These are phyloP conservation scores for Cryptococcus jaspeensis DNA, from an alignment of 1,284 basidiomycete species.

Conservation along the genomic window DNA sequence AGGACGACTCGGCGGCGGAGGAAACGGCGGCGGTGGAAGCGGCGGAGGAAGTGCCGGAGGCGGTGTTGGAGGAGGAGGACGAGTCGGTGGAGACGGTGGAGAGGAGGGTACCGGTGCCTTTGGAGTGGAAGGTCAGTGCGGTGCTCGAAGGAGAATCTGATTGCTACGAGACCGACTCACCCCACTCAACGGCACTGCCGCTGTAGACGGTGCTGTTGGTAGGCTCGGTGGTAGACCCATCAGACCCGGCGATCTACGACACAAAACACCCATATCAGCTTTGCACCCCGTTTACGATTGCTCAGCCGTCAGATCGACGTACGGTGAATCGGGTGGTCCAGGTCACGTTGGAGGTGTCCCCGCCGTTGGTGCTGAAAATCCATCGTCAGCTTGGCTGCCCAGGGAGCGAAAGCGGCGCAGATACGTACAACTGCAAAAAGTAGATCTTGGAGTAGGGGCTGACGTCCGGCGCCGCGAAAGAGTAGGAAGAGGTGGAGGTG, in stretches of 20 bases:
- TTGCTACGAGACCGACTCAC: slow-evolving; percentile 16
- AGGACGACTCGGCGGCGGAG: not conserved
- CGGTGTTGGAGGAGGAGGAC: not conserved
- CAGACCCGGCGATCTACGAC: slow-evolving; percentile 40
- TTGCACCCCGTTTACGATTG: not conserved
- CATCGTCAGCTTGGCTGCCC: not conserved
- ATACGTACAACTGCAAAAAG: slow-evolving; percentile 49
- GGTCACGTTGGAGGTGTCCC: slow-evolving; percentile 28
- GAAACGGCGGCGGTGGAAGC: not conserved
- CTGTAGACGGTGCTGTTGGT: slow-evolving; percentile 37
- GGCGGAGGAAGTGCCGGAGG: not conserved
- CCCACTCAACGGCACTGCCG: slow-evolving; percentile 42
- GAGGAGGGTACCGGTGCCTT: slow-evolving; percentile 31
- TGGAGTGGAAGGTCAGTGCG: not conserved
- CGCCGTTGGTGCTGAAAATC: slow-evolving; percentile 28
- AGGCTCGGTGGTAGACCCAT: slow-evolving; percentile 43
- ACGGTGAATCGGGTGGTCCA: slow-evolving; percentile 53
- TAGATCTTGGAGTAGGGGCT: slow-evolving; percentile 51
- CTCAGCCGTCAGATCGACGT: slow-evolving; percentile 10
- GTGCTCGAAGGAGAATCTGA: not conserved
- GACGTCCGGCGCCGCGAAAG: slow-evolving; percentile 43
- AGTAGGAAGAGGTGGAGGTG: slow-evolving; percentile 28
- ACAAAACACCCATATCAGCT: no score
- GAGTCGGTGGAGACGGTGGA: slow-evolving; percentile 11
- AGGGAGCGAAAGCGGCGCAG: not conserved